Evolutionary conservation across 2,329 filamentous ascomycete genomes (phyloP).

Genomic region (Mariannaea sp.): DNA sequence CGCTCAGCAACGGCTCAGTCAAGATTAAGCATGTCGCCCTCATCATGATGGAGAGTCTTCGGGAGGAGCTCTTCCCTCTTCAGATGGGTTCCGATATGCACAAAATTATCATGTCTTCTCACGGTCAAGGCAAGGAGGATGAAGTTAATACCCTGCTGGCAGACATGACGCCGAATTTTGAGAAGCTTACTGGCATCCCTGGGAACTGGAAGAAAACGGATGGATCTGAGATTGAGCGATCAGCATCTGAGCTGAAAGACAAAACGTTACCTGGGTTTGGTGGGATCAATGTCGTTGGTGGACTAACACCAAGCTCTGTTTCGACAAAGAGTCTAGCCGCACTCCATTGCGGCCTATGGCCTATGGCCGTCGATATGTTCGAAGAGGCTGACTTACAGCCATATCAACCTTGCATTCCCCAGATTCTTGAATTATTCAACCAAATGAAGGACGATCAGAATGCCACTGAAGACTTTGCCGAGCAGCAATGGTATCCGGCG

Average conservation of each 20-base stretch:
- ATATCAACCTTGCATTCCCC: conserved; percentile 52
- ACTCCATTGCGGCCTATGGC: conserved; percentile 50
- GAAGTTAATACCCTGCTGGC: conserved; percentile 34
- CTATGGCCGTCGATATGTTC: conserved; percentile 51
- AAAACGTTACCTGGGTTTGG: conserved; percentile 35
- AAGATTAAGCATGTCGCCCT: conserved; percentile 53
- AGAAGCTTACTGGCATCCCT: conserved; percentile 20
- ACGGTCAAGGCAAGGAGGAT: conserved; percentile 35
- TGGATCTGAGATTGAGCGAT: conserved; percentile 30
- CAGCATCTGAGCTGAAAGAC: conserved; percentile 33
- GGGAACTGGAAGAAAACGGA: conserved; percentile 18
- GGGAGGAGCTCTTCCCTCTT: conserved; percentile 52
- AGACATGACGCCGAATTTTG: conserved; percentile 30
- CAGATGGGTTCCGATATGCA: conserved; percentile 48
- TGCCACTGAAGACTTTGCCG: conserved; percentile 30
- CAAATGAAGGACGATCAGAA: conserved; percentile 28
- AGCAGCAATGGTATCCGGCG: conserved; percentile 40
- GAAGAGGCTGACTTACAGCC: conserved; percentile 47
- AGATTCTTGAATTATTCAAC: conserved; percentile 45
- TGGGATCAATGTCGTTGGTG: conserved; percentile 48
- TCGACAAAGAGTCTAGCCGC: conserved; percentile 51
- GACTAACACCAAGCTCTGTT: conserved; percentile 49
- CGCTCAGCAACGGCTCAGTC: conserved; percentile 35
- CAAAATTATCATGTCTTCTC: conserved; percentile 41
- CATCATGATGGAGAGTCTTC: conserved; percentile 51